phyloP scores from a whole-genome alignment of 805 yeast species.

The Lipomyces anomalus region DNA sequence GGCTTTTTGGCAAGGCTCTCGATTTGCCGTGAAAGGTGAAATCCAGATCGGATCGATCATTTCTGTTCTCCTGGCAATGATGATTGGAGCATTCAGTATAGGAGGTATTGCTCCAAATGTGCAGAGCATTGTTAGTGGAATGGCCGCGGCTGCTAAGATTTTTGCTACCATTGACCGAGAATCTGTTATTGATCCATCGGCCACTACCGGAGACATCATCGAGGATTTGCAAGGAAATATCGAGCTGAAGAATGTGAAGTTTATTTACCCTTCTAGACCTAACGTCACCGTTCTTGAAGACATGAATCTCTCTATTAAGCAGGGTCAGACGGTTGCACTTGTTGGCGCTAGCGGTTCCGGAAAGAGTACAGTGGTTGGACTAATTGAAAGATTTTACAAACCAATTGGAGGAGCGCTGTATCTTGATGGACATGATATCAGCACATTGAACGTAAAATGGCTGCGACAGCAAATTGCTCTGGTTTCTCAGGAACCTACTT shows the following conservation, averaged over 20 bases:
- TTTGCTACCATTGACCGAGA: constrained; percentile 39
- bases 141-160: constrained; percentile 38
- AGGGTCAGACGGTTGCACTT: constrained; percentile 79
- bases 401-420: constrained; percentile 44
- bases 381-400: constrained; percentile 53
- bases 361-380: constrained; percentile 42
- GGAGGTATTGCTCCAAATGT: constrained; percentile 39
- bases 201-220: constrained; percentile 19
- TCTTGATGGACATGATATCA: constrained; percentile 45
- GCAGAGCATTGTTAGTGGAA: constrained; percentile 35
- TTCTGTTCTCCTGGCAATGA: constrained; percentile 26
- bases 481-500: constrained; percentile 50
- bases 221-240: constrained; percentile 36
- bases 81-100: constrained; percentile 35
- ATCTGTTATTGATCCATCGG: constrained; percentile 36
- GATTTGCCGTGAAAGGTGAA: constrained; percentile 33
- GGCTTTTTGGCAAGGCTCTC: constrained; percentile 41
- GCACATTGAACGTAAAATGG: constrained; percentile 44
- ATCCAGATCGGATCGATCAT: constrained; percentile 32
- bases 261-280: constrained; percentile 32
- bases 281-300: constrained; percentile 26
- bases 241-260: constrained; percentile 25
- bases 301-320: constrained; percentile 41
- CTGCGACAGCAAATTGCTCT: constrained; percentile 49
- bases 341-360: constrained; percentile 77